These are phyloP conservation scores for Magnolia sinica DNA, from an alignment of 164 flowering plant genomes.

Conservation along the genomic window DNA sequence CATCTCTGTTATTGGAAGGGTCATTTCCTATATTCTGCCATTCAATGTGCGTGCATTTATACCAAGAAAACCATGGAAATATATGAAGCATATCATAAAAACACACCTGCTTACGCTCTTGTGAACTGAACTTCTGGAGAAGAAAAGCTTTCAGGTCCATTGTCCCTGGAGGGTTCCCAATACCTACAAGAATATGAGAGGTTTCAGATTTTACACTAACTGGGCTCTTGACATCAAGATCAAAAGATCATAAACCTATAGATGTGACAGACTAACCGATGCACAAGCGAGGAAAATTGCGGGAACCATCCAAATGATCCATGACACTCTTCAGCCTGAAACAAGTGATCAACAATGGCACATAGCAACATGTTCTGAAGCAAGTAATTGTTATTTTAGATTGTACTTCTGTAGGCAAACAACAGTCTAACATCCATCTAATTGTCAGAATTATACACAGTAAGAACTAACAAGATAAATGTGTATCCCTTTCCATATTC, in stretches of 20 bases:
- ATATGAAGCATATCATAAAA: background rate
- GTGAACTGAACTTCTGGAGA: conserved; percentile 78
- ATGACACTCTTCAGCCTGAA: conserved; percentile 82
- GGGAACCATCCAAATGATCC: conserved; percentile 75
- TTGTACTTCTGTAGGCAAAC: background rate
- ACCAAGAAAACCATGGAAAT: background rate
- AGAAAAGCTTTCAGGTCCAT: conserved; percentile 96
- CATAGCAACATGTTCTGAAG: background rate
- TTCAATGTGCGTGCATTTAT: background rate
- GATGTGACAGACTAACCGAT: conserved; percentile 51
- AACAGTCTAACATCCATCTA: background rate
- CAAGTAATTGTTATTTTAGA: background rate
- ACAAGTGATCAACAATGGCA: conserved; percentile 13
- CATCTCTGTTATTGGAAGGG: too few species aligned
- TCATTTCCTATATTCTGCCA: too few species aligned
- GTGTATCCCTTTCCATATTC: background rate
- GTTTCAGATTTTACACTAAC: background rate
- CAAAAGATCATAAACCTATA: background rate
- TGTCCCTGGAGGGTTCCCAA: conserved; percentile 92
- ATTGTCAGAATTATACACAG: background rate
- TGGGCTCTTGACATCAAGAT: background rate
- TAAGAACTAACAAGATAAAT: background rate
- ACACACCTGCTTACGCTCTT: conserved; percentile 71
- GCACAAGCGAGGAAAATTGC: conserved; percentile 79
- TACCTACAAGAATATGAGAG: conserved; percentile 40